Conservation (phyloP, 176 grass and related monocot species). For the Oryza brachyantha region DNA sequence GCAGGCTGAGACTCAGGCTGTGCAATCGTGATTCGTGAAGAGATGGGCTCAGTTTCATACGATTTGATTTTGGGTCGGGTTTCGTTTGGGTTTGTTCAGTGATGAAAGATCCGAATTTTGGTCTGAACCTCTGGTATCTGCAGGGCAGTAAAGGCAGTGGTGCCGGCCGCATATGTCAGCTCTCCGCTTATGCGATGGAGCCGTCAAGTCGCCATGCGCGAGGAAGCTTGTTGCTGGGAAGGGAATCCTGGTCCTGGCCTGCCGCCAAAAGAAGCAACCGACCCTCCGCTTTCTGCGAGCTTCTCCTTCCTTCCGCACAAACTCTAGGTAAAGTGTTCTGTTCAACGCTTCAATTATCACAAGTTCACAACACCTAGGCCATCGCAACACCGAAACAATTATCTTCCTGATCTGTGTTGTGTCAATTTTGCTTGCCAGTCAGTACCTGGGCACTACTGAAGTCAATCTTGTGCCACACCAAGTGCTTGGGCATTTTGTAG, state of each 20-base stretch:
- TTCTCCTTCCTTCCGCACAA: conserved; percentile 9
- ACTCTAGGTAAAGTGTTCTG: conserved; percentile 20
- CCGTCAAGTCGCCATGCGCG: not conserved
- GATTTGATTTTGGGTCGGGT: not conserved
- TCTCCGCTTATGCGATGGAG: conserved; percentile 23
- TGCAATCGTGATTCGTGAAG: too few relatives aligned
- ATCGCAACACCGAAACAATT: not conserved
- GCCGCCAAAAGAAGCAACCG: not conserved
- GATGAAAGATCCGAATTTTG: not conserved
- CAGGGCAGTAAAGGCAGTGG: conserved; percentile 10
- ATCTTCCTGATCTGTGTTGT: not conserved
- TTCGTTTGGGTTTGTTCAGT: not conserved
- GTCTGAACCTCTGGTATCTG: not conserved
- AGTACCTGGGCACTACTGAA: not conserved
- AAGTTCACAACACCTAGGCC: too few relatives aligned
- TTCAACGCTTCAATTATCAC: not conserved
- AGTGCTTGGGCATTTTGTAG: not conserved
- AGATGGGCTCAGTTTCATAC: not conserved
- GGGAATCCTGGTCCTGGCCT: not conserved
- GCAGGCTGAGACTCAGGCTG: too few relatives aligned
- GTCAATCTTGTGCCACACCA: not conserved
- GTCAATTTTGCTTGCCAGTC: not conserved
- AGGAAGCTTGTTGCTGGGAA: not conserved
- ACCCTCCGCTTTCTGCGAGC: not conserved
- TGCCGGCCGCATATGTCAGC: conserved; percentile 17